Percentiles rank a stretch among this genome's conserved stretches.
These are phyloP conservation scores for Fonsecaea erecta DNA, from an alignment of 2,329 filamentous ascomycete species.

Conservation along the genomic window DNA sequence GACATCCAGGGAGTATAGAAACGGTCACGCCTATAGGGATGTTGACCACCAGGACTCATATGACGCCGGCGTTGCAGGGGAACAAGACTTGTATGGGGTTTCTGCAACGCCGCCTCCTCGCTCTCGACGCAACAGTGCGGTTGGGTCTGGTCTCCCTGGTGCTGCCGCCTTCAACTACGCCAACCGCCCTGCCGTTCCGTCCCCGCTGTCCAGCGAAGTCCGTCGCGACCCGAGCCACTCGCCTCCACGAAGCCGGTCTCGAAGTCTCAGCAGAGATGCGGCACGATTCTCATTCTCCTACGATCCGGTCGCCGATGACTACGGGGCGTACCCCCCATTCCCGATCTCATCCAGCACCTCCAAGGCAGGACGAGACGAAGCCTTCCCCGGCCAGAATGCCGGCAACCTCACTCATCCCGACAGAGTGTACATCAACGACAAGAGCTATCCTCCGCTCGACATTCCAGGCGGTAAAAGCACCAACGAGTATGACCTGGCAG, in stretches of 20 bases:
- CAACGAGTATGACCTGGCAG: slow-evolving; percentile 16
- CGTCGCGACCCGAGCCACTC: slow-evolving; percentile 14
- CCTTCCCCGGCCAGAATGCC: neutral
- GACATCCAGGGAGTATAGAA: slow-evolving; percentile 11
- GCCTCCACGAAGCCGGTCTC: slow-evolving; percentile 1
- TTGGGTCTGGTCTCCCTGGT: slow-evolving; percentile 20
- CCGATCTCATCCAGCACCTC: neutral
- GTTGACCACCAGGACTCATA: slow-evolving; percentile 1
- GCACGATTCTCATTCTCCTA: slow-evolving; percentile 9
- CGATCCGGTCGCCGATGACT: slow-evolving; percentile 3
- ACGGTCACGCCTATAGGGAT: slow-evolving; percentile 16
- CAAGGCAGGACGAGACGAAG: neutral
- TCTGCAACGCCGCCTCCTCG: slow-evolving; percentile 16
- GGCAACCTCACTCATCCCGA: neutral
- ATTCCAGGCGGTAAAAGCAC: slow-evolving; percentile 22
- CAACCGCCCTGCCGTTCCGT: slow-evolving; percentile 28
- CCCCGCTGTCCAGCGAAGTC: slow-evolving; percentile 31
- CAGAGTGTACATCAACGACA: slow-evolving; percentile 26
- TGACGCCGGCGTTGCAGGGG: neutral
- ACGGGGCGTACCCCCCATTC: slow-evolving; percentile 6
- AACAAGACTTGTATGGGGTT: slow-evolving; percentile 9
- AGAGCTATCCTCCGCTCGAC: slow-evolving; percentile 28
- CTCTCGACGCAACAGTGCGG: slow-evolving; percentile 28
- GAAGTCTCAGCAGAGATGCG: slow-evolving; percentile 12
- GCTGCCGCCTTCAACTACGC: slow-evolving; percentile 17